Conservation (phyloP, 2,329 filamentous ascomycete genomes). For the Trichoderma guizhouense region DNA sequence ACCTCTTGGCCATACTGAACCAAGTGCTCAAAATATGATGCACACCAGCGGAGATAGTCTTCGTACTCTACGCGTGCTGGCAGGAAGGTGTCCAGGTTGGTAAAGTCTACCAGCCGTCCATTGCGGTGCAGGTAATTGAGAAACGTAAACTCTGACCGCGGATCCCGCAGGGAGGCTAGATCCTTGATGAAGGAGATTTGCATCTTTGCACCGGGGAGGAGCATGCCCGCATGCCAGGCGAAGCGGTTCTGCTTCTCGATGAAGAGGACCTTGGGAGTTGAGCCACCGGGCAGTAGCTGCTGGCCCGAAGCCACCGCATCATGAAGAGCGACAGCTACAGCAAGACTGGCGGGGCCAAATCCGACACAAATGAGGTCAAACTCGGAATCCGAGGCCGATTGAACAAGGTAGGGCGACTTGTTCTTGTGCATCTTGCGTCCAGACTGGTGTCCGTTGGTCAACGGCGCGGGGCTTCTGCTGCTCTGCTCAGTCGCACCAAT, state of each 20-base stretch:
- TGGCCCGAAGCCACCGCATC: constrained; percentile 62
- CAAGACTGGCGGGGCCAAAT: constrained; percentile 87
- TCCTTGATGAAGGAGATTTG: constrained; percentile 98
- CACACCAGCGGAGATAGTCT: constrained; percentile 93
- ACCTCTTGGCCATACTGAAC: constrained; percentile 80
- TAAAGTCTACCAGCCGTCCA: constrained; percentile 80
- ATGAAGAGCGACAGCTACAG: constrained; percentile 84
- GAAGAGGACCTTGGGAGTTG: constrained; percentile 72
- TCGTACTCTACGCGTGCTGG: constrained; percentile 87
- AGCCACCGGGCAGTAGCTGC: constrained; percentile 38
- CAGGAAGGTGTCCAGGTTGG: constrained; percentile 84
- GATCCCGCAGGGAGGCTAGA: constrained; percentile 83
- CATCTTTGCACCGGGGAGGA: constrained; percentile 90
- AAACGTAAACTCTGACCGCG: constrained; percentile 89
- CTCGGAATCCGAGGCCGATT: constrained; percentile 58
- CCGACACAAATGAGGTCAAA: constrained; percentile 88
- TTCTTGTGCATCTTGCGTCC: not conserved
- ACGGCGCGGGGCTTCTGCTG: constrained; percentile 20
- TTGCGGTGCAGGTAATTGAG: constrained; percentile 88
- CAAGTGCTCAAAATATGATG: constrained; percentile 68
- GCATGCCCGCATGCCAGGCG: constrained; percentile 93
- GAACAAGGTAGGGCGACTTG: constrained; percentile 38
- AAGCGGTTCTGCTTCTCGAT: constrained; percentile 81
- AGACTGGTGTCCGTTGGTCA: constrained; percentile 19
- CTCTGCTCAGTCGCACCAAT: not conserved